phyloP scores from a whole-genome alignment of 768 basidiomycete genomes.

The Collybiopsis luxurians region DNA sequence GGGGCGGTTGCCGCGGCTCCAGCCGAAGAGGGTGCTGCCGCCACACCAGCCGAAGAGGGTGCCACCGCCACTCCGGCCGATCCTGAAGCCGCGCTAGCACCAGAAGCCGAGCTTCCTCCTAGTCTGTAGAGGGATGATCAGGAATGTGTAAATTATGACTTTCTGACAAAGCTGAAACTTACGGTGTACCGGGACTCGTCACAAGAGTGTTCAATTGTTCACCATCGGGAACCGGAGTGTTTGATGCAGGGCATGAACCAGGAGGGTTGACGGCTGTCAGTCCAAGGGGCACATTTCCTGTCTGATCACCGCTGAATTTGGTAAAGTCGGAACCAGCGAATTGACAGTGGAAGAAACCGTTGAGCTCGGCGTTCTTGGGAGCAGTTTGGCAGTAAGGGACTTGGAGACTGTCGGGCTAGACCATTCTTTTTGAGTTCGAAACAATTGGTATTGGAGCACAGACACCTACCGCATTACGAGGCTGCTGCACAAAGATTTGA shows the following conservation, averaged over 20 bases:
- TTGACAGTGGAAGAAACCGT: conserved; percentile 59
- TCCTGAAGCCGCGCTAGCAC: background rate
- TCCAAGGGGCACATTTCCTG: conserved; percentile 54
- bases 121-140: background rate
- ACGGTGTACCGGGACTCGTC: conserved; percentile 29
- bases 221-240: conserved; percentile 50
- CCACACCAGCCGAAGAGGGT: conserved; percentile 1
- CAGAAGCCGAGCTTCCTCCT: background rate
- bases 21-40: conserved; percentile 1
- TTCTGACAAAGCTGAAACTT: conserved; percentile 4
- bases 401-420: conserved; percentile 41
- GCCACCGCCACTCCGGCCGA: background rate
- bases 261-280: conserved; percentile 35
- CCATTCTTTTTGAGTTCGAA: too few relatives aligned
- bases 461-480: conserved; percentile 47
- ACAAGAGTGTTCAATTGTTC: conserved; percentile 35
- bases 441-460: background rate
- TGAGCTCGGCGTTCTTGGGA: conserved; percentile 48
- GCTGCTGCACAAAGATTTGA: conserved; percentile 56
- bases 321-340: conserved; percentile 42
- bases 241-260: conserved; percentile 49
- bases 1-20: background rate
- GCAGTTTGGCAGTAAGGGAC: conserved; percentile 53
- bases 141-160: background rate
- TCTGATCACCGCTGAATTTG: conserved; percentile 44